Conservation (phyloP, 768 basidiomycete genomes). For the Lentinula guzmanii region DNA sequence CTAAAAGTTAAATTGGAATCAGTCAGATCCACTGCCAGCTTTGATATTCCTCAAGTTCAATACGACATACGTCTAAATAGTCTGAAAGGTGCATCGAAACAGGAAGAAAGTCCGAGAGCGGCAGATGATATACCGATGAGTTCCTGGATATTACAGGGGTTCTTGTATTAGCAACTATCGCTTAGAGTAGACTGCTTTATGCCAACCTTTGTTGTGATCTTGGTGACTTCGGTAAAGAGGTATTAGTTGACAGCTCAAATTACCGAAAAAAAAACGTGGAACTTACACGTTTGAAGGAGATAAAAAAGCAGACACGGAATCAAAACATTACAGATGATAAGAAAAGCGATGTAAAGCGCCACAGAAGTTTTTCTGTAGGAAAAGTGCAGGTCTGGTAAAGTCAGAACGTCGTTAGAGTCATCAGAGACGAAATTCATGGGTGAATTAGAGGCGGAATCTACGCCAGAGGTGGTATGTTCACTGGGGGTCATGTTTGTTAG, state of each 20-base stretch:
- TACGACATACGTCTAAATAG: slow-evolving; percentile 20
- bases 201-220: slow-evolving; percentile 14
- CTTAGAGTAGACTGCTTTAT: neutral
- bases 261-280: neutral
- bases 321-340: slow-evolving; percentile 21
- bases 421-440: neutral
- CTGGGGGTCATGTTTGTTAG: neutral
- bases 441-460: neutral
- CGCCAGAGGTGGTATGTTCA: neutral
- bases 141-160: neutral
- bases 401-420: neutral
- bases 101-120: slow-evolving; percentile 23
- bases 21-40: neutral
- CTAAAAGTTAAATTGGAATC: slow-evolving; percentile 4
- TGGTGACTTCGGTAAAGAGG: slow-evolving; percentile 4
- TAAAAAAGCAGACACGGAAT: slow-evolving; percentile 23
- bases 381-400: slow-evolving; percentile 4
- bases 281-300: slow-evolving; percentile 19
- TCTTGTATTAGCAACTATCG: too few species aligned
- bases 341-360: slow-evolving; percentile 17
- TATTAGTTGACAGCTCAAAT: neutral
- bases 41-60: neutral
- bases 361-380: neutral
- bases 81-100: slow-evolving; percentile 23
- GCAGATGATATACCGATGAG: slow-evolving; percentile 24